Evolutionary conservation across 192 early-diverging fungal species (phyloP).

Genomic region (Coemansia sp.): DNA sequence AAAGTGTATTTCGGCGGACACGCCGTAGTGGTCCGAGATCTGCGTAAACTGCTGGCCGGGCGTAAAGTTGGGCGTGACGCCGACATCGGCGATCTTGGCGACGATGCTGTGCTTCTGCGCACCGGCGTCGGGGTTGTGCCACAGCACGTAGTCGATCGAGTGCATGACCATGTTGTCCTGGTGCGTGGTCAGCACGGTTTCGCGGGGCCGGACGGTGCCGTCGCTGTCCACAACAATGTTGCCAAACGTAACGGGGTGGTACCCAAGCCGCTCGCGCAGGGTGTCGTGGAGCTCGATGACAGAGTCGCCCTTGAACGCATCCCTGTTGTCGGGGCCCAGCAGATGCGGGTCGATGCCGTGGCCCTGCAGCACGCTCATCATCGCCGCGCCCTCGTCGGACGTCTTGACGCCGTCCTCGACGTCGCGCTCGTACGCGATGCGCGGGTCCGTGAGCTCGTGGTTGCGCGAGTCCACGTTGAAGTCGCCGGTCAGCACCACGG

Average conservation of each 20-base stretch:
- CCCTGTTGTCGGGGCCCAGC: conserved; percentile 43
- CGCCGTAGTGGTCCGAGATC: conserved; percentile 57
- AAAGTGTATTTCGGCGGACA: conserved; percentile 21
- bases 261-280: conserved; percentile 56
- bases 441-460: conserved; percentile 33
- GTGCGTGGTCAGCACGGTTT: conserved; percentile 60
- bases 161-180: conserved; percentile 53
- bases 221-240: conserved; percentile 55
- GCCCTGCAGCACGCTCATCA: conserved; percentile 57
- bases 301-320: conserved; percentile 35
- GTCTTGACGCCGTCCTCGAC: conserved; percentile 45
- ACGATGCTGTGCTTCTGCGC: conserved; percentile 17
- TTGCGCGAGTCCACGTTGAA: conserved; percentile 59
- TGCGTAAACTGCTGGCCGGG: conserved; percentile 39
- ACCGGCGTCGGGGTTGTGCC: conserved; percentile 42
- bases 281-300: conserved; percentile 54
- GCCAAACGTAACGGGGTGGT: conserved; percentile 82
- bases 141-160: conserved; percentile 55
- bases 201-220: conserved; percentile 53
- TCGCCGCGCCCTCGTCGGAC: conserved; percentile 55
- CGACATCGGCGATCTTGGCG: conserved; percentile 29
- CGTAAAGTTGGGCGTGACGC: conserved; percentile 45
- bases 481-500: conserved; percentile 65
- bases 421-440: conserved; percentile 38
- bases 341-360: conserved; percentile 45